A percentile compares a stretch with the other conserved stretches of the same genome.
Conservation (phyloP, 164 flowering plant genomes). For the Vitis amurensis region DNA sequence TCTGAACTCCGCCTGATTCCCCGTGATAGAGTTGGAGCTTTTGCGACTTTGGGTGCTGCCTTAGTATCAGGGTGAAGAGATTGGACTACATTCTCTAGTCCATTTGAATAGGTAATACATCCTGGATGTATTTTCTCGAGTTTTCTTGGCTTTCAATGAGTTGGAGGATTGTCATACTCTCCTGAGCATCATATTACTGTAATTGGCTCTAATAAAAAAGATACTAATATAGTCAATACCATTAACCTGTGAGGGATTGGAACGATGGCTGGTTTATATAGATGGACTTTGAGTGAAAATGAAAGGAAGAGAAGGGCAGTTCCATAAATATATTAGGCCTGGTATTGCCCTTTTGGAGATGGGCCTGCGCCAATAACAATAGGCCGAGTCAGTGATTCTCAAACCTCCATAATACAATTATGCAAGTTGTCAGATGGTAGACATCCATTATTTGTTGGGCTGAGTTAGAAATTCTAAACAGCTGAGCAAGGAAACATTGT, state of each 20-base stretch:
- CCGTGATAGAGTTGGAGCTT: slow-evolving; percentile 92
- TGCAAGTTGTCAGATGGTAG: too few relatives aligned
- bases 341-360: too few relatives aligned
- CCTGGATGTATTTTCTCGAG: background rate
- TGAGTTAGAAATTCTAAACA: too few relatives aligned
- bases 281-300: background rate
- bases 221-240: background rate
- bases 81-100: background rate
- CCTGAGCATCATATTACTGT: background rate
- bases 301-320: background rate
- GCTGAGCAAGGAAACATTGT: too few relatives aligned
- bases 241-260: background rate
- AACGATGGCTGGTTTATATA: background rate
- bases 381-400: too few relatives aligned
- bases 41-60: background rate
- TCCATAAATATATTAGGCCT: too few relatives aligned
- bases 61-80: background rate
- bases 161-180: background rate
- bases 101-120: background rate
- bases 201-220: background rate
- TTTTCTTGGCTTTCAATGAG: background rate
- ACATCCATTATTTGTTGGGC: too few relatives aligned
- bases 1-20: slow-evolving; percentile 94
- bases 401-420: too few relatives aligned
- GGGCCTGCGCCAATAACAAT: too few relatives aligned